Evolutionary conservation across 768 basidiomycete species (phyloP).

Genomic region (Leccinum broughii): DNA sequence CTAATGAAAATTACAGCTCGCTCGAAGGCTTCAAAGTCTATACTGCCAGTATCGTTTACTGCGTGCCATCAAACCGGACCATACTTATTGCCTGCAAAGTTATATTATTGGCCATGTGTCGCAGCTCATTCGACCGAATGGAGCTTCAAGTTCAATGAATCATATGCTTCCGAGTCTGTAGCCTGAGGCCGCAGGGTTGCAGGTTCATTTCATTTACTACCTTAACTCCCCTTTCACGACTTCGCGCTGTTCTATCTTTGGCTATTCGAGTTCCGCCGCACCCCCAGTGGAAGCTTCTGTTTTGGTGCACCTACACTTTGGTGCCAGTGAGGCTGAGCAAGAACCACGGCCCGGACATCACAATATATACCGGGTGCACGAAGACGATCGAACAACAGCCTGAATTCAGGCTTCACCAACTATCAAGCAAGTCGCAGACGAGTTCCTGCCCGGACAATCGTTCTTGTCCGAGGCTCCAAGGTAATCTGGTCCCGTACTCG

Average conservation of each 20-base stretch:
- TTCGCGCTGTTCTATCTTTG: background rate
- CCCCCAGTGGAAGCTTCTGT: background rate
- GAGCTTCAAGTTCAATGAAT: background rate
- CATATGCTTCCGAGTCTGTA: background rate
- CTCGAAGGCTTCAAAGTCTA: background rate
- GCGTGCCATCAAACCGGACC: background rate
- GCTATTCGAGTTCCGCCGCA: background rate
- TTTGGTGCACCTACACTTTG: background rate
- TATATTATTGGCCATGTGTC: background rate
- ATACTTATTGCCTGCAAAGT: background rate
- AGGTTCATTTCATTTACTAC: background rate
- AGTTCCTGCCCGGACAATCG: background rate
- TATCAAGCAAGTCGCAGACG: background rate
- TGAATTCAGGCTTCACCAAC: background rate
- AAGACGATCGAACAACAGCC: background rate
- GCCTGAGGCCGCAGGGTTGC: background rate
- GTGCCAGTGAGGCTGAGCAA: background rate
- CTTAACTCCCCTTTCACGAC: background rate
- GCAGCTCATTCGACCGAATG: background rate
- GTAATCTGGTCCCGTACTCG: background rate
- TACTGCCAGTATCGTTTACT: background rate
- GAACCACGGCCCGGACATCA: background rate
- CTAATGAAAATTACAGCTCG: background rate
- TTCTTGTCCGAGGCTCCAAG: background rate
- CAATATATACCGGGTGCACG: background rate